A percentile compares a stretch with the other conserved stretches of the same genome.
Evolutionary conservation across 257 asterid genomes (phyloP).

Genomic region (Ballota nigra): DNA sequence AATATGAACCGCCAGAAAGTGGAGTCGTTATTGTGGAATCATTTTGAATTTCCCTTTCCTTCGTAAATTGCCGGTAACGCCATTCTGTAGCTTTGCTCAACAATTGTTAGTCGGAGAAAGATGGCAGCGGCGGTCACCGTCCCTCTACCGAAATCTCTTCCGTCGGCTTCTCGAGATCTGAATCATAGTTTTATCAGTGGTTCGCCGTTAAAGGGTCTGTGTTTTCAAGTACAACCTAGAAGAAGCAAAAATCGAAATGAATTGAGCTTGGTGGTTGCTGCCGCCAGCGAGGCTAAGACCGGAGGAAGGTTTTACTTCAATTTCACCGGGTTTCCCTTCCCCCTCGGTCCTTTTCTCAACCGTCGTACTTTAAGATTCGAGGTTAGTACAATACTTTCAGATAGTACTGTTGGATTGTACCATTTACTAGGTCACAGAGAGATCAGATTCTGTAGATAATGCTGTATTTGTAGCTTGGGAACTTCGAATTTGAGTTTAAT

Average conservation of each 20-base stretch:
- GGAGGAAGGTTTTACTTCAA: conserved; percentile 81
- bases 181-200: conserved; percentile 41
- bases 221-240: conserved; percentile 46
- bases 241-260: conserved; percentile 32
- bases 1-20: conserved; percentile 25
- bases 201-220: conserved; percentile 39
- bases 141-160: conserved; percentile 45
- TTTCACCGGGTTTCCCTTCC: conserved; percentile 92
- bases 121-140: conserved; percentile 53
- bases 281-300: conserved; percentile 41
- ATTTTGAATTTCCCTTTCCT: not conserved
- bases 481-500: conserved; percentile 5
- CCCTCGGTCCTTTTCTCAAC: conserved; percentile 95
- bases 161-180: conserved; percentile 34
- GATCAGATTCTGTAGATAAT: not conserved
- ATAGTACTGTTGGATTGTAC: not conserved
- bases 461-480: conserved; percentile 1
- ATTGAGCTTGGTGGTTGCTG: conserved; percentile 44
- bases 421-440: not conserved
- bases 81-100: not conserved
- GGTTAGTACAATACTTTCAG: conserved; percentile 36
- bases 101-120: conserved; percentile 12
- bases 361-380: conserved; percentile 77
- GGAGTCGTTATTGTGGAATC: not conserved
- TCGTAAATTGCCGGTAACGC: not conserved